A percentile compares a stretch with the other conserved stretches of the same genome.
These are phyloP conservation scores for Pythium rhizo-oryzae DNA, from an alignment of 352 stramenopile species.

Conservation along the genomic window DNA sequence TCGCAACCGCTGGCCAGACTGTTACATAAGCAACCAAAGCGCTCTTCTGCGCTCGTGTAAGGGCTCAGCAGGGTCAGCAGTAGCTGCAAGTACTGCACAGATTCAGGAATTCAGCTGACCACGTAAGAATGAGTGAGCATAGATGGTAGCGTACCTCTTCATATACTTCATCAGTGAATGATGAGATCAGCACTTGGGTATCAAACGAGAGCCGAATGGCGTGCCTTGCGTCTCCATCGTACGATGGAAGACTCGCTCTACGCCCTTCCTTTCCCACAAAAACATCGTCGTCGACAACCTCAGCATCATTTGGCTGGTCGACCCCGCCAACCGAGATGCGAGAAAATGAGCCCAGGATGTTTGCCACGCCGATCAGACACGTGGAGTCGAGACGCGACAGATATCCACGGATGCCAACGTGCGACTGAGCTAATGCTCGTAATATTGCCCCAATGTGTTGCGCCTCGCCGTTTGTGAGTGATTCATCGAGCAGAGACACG, in stretches of 20 bases:
- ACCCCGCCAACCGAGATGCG: conserved; percentile 3
- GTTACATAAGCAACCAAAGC: conserved; percentile 21
- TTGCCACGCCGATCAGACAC: conserved; percentile 11
- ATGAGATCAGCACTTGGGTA: conserved; percentile 11
- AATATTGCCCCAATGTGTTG: conserved; percentile 9
- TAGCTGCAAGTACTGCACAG: conserved; percentile 10
- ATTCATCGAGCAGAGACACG: conserved; percentile 8
- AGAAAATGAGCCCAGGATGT: conserved; percentile 18
- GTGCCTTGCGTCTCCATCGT: conserved; percentile 3
- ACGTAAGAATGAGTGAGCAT: not conserved
- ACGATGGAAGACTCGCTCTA: not conserved
- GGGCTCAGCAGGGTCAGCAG: conserved; percentile 6
- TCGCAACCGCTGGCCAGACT: conserved; percentile 1
- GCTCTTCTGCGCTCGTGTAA: conserved; percentile 9
- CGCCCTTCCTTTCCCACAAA: not conserved
- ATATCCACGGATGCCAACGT: conserved; percentile 20
- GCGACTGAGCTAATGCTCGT: not conserved
- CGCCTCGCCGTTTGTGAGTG: conserved; percentile 20
- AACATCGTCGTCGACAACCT: not conserved
- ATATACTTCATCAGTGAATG: conserved; percentile 25
- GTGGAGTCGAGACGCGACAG: conserved; percentile 7
- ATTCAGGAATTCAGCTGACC: not conserved
- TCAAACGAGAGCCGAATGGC: conserved; percentile 9
- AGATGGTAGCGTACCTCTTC: conserved; percentile 16
- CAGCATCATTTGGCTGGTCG: not conserved